Percentiles rank a stretch among this genome's conserved stretches.
Conservation (phyloP, 345 rosid species). For the Populus ilicifolia region DNA sequence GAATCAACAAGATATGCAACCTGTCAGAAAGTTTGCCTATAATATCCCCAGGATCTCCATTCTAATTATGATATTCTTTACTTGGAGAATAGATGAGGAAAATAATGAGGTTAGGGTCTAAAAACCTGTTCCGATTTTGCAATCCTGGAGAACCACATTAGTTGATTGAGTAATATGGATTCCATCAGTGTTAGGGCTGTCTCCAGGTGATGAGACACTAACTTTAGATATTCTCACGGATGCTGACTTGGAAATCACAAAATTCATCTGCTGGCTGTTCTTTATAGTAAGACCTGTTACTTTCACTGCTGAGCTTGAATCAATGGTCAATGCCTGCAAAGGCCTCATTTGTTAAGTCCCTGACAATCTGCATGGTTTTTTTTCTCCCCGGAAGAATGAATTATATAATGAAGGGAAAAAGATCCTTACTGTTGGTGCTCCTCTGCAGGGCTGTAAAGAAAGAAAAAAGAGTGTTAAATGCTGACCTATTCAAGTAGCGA, state of each 20-base stretch:
- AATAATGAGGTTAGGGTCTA: background rate
- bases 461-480: constrained; percentile 15
- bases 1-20: constrained; percentile 12
- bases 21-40: background rate
- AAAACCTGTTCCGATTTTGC: constrained; percentile 96
- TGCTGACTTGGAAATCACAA: constrained; percentile 62
- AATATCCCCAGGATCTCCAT: background rate
- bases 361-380: background rate
- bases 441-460: constrained; percentile 80
- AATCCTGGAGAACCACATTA: constrained; percentile 66
- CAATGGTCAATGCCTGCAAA: constrained; percentile 84
- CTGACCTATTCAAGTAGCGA: background rate
- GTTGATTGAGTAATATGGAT: constrained; percentile 82
- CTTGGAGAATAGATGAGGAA: background rate
- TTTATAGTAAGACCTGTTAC: constrained; percentile 75
- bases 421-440: constrained; percentile 72
- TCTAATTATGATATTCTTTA: background rate
- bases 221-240: constrained; percentile 62
- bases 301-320: constrained; percentile 69
- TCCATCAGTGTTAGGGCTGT: constrained; percentile 98
- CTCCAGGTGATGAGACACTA: constrained; percentile 70
- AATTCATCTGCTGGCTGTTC: constrained; percentile 96
- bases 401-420: constrained; percentile 10
- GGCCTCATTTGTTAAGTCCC: constrained; percentile 18
- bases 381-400: background rate